Evolutionary conservation across 2,329 filamentous ascomycete genomes (phyloP), one percentile per base, ranked within the genome.

Genomic region (Aspergillus neoniger): DNA sequence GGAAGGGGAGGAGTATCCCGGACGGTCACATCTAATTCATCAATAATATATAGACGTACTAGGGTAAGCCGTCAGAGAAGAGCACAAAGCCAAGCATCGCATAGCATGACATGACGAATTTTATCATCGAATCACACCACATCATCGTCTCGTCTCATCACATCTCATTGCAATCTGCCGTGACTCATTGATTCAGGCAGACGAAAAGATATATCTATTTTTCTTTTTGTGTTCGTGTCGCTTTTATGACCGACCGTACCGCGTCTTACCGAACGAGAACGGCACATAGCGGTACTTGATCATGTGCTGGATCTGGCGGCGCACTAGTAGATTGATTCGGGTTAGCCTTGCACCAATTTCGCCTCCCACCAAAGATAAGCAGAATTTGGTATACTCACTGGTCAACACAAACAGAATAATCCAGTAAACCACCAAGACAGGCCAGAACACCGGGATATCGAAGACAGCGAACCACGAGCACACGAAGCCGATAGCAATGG

Each of bases 281-380:
- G 93, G 92, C 30, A 96, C 92, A 76, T 96, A 99, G 80, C 94
- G 91, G 83, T 98, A 99, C 83, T 98, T 99, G 85, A 99, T 94
- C 95, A 99, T 99, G 82, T 98, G 95, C 82, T 99, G 95, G 70
- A 99, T 99, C 82, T 99, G 95, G 83, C 95, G 91, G 79, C 95
- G 88, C 95, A 99, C 92, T 96, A 70, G 30, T 58, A 48, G 32
- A 8, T 54, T 30, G 47, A 41, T 39, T 63, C 55, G 50, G 28
- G 65, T 68, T 65, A 57, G 65, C 39, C 38, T 8, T 21, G 2
- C 6, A 17, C 30, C 12, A 12, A 5, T 6, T 36, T 50, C 44
- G 28, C 28, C 12, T 32, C 4, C 12, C 5, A 9, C n/a, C 28
- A 5, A n/a, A 15, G 28, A 10, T 7, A 52, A 15, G 21, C 21